These are phyloP conservation scores for Scheffersomyces stipitis DNA, from an alignment of 805 yeast genomes.

Conservation along the genomic window DNA sequence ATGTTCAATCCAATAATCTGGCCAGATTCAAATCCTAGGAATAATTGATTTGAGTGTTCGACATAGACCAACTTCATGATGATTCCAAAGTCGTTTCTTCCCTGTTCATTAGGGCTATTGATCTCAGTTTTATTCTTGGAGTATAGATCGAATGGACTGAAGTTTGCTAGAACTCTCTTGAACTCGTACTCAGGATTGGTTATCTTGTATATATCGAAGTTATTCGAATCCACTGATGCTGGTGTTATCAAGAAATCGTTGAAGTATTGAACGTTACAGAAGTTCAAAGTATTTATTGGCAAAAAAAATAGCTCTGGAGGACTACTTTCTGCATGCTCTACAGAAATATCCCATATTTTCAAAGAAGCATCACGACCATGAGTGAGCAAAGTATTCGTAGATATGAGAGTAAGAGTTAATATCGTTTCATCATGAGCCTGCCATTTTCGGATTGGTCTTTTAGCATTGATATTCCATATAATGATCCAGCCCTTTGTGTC, in stretches of 20 bases:
- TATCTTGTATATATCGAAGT: constrained; percentile 59
- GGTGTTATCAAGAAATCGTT: constrained; percentile 51
- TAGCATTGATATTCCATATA: constrained; percentile 61
- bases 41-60: constrained; percentile 23
- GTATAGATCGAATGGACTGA: constrained; percentile 28
- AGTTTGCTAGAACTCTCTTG: constrained; percentile 8
- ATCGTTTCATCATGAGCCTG: constrained; percentile 56
- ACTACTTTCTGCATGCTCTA: constrained; percentile 8
- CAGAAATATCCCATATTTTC: constrained; percentile 8
- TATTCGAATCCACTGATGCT: constrained; percentile 60
- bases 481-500: constrained; percentile 64
- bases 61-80: constrained; percentile 58
- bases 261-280: constrained; percentile 56
- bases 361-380: constrained; percentile 11
- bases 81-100: constrained; percentile 55
- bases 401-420: constrained; percentile 41
- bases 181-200: constrained; percentile 7
- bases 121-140: neutral
- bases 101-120: constrained; percentile 3
- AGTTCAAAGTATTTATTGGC: constrained; percentile 75
- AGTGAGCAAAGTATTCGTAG: constrained; percentile 10
- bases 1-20: constrained; percentile 36
- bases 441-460: constrained; percentile 60
- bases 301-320: constrained; percentile 43
- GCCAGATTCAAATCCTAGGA: constrained; percentile 77